phyloP scores from a whole-genome alignment of 306 rosid genomes.

The Acmispon strigosus region DNA sequence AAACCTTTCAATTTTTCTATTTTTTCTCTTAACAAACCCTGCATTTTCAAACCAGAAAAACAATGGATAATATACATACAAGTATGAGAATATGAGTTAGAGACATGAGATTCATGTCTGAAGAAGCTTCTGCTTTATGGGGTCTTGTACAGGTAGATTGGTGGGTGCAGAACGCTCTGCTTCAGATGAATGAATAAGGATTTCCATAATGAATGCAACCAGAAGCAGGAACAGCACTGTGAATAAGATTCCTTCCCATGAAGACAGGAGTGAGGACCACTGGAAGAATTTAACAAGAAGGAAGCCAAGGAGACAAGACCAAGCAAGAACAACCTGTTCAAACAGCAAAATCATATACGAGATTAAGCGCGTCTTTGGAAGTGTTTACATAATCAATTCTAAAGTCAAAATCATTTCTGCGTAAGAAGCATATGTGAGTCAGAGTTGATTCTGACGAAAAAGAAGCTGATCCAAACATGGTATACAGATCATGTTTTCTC shows the following conservation, averaged over 20 bases:
- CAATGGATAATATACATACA: not conserved
- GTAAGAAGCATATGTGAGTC: too few species aligned
- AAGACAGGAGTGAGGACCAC: conserved; percentile 50
- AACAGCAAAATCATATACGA: conserved; percentile 10
- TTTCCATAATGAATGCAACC: conserved; percentile 49
- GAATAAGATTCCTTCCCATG: conserved; percentile 64
- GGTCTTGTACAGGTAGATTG: conserved; percentile 36
- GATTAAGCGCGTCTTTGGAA: not conserved
- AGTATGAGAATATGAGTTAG: not conserved
- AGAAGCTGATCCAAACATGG: too few species aligned
- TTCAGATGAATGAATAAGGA: conserved; percentile 59
- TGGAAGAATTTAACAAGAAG: conserved; percentile 26
- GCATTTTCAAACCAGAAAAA: not conserved
- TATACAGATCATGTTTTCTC: too few species aligned
- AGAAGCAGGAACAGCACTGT: conserved; percentile 39
- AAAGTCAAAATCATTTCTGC: too few species aligned
- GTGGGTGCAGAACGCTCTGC: conserved; percentile 40
- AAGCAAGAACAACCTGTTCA: conserved; percentile 49
- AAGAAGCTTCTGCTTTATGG: conserved; percentile 41
- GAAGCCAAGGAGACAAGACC: conserved; percentile 46
- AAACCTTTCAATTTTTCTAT: too few species aligned
- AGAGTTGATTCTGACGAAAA: too few species aligned
- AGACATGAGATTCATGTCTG: conserved; percentile 14
- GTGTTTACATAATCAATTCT: too few species aligned
- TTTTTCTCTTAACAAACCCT: not conserved